These are phyloP conservation scores for Westerdykella aurantiaca DNA, from an alignment of 2,329 filamentous ascomycete species.

Conservation along the genomic window DNA sequence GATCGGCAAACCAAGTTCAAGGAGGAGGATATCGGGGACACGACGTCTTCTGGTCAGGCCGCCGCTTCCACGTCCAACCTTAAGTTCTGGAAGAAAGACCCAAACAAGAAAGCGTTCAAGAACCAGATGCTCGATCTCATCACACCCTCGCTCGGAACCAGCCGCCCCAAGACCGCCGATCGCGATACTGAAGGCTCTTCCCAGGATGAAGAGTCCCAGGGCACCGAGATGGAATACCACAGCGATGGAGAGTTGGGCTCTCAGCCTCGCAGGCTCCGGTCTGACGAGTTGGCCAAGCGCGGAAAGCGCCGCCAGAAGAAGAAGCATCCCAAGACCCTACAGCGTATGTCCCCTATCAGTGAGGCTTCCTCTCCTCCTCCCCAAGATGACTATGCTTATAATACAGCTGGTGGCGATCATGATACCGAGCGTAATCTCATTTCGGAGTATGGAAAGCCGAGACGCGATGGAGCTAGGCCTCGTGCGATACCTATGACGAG, in stretches of 20 bases:
- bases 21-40: neutral
- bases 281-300: too few relatives aligned
- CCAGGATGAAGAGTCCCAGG: neutral
- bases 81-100: constrained; percentile 7
- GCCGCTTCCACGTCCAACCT: too few relatives aligned
- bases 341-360: constrained; percentile 22
- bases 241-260: constrained; percentile 7
- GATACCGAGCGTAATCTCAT: constrained; percentile 14
- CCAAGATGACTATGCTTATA: too few relatives aligned
- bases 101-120: constrained; percentile 9
- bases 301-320: constrained; percentile 7
- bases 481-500: neutral
- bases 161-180: too few relatives aligned
- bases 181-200: too few relatives aligned
- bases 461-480: neutral
- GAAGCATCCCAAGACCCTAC: constrained; percentile 11
- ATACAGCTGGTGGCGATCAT: constrained; percentile 5
- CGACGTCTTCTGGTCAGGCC: too few relatives aligned
- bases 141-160: too few relatives aligned
- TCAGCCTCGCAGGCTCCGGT: neutral
- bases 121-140: too few relatives aligned
- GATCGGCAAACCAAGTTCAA: neutral
- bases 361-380: constrained; percentile 10
- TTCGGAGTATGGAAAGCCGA: neutral
- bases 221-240: constrained; percentile 5